These are phyloP conservation scores for Podosphaera fusca DNA, from an alignment of 2,329 filamentous ascomycete genomes.

Conservation along the genomic window DNA sequence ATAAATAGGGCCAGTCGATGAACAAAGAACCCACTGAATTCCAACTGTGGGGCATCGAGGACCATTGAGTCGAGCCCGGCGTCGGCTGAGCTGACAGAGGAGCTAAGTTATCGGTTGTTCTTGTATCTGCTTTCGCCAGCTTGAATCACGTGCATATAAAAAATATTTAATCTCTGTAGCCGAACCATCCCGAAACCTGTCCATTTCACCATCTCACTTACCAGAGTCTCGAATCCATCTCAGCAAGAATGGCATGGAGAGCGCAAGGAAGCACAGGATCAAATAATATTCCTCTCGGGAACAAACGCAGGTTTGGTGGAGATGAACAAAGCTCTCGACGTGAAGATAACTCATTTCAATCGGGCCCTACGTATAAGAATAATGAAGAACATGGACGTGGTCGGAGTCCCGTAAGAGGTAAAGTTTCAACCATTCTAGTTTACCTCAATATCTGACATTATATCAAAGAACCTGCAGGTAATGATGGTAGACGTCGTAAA, in stretches of 20 bases:
- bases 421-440: conserved; percentile 13
- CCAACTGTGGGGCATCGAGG: too few species aligned
- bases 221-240: neutral
- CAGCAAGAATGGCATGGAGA: conserved; percentile 37
- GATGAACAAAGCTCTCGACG: conserved; percentile 21
- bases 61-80: too few species aligned
- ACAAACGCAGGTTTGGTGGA: conserved; percentile 54
- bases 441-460: neutral
- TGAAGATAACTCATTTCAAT: conserved; percentile 12
- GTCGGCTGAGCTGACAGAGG: too few species aligned
- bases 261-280: conserved; percentile 81
- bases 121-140: too few species aligned
- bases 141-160: too few species aligned
- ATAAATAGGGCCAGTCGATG: too few species aligned
- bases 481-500: conserved; percentile 76
- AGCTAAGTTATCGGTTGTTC: too few species aligned
- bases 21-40: too few species aligned
- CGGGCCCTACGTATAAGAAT: conserved; percentile 4
- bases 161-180: too few species aligned
- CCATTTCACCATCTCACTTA: neutral
- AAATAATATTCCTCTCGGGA: conserved; percentile 91
- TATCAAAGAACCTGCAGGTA: conserved; percentile 19
- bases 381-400: conserved; percentile 47
- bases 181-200: too few species aligned
- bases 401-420: conserved; percentile 69